Evolutionary conservation across 164 flowering plant genomes (phyloP), one percentile per base, ranked within the genome.

Genomic region (Stephania cephalantha): DNA sequence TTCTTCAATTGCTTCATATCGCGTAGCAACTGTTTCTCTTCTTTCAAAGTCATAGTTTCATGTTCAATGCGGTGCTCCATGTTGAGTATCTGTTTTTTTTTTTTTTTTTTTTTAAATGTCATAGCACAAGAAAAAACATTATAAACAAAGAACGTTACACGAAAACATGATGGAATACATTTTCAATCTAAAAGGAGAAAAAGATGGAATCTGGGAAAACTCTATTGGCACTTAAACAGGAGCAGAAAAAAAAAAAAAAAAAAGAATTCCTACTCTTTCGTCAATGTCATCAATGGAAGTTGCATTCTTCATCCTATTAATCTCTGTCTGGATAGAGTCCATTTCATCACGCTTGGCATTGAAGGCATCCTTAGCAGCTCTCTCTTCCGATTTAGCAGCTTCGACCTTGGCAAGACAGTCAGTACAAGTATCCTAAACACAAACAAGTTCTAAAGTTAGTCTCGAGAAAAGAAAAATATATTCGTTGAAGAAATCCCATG

Each of bases 1-100:
- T 81, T 81, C 81, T 87, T 94, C 85, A 90, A 76, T 80, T 85
- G 90, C 78, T 91, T 90, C 74, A 94, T 92, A 75, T 90, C 94
- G 46, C 91, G 94, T 79, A 94, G 84, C 52, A 84, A 74, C 64
- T 87, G 89, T 78, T 87, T 94, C 82, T 94, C 97, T 78, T 92
- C 97, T 74, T 83, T 88, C 77, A 94, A 77, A 50, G 88, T 82
- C 82, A 90, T 79, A 48, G 97, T 92, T 81, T 90, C 97, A 76
- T 94, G 98, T 78, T 88, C 82, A 42, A 92, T 87, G 83, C 18
- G 85, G 75, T 85, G 74, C 74, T 76, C 78, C 79, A 89, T 87
- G 65, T 74, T 80, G 31, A 75, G 79, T 79, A 94, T 88, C 98
- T 94, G 85, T 44, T 64, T 75, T 68, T 31, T 64, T 18, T 50